Evolutionary conservation across 441 rosid species (phyloP).

Genomic region (Jatropha podagrica): DNA sequence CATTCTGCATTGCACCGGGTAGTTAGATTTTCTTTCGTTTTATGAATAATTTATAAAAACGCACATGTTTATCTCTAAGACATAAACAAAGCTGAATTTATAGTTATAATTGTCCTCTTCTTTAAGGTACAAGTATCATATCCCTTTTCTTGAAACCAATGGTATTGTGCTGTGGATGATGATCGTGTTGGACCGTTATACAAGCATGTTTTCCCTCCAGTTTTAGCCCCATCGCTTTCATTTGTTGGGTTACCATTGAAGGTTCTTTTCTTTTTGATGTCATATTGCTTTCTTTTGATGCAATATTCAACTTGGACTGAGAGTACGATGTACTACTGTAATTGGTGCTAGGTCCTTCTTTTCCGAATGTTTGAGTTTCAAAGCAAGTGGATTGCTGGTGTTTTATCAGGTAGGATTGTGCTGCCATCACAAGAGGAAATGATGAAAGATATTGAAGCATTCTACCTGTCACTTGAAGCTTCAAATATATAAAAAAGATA

Average conservation of each 20-base stretch:
- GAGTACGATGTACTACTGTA: background rate
- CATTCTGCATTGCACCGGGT: conserved; percentile 82
- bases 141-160: conserved; percentile 66
- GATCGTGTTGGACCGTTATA: conserved; percentile 70
- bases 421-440: conserved; percentile 60
- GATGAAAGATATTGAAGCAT: conserved; percentile 52
- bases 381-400: conserved; percentile 81
- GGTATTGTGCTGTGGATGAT: conserved; percentile 60
- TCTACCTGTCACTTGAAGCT: conserved; percentile 50
- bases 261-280: conserved; percentile 28
- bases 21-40: conserved; percentile 14
- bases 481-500: conserved; percentile 50
- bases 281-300: background rate
- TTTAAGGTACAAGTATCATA: conserved; percentile 60
- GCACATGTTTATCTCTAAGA: background rate
- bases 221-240: conserved; percentile 65
- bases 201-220: conserved; percentile 75
- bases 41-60: background rate
- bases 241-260: conserved; percentile 70
- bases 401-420: conserved; percentile 50
- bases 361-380: conserved; percentile 60
- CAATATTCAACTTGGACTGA: background rate
- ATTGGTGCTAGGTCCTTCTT: conserved; percentile 43
- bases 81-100: background rate
- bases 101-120: background rate